Evolutionary conservation across 306 rosid genomes (phyloP), one percentile per base, ranked within the genome.

Genomic region (Alnus rubra): DNA sequence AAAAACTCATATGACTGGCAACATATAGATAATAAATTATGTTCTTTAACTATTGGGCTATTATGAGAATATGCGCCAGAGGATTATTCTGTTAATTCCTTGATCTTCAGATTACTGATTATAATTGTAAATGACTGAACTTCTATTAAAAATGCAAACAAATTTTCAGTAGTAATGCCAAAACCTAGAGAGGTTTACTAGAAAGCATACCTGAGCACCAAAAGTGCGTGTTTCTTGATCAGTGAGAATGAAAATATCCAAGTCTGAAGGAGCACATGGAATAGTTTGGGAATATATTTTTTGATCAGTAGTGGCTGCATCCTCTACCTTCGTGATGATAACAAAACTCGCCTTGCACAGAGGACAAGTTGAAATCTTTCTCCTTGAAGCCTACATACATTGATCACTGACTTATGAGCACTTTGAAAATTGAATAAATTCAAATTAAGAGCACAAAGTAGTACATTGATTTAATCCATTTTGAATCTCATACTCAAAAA

Each of bases 211-310:
- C 97, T 87, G 97, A 71, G 86, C 80, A 78, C 70, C 68, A 83
- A 83, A 60, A 78, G 73, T 58, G 30, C 68, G 80, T 42, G 73
- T 76, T 74, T 79, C 89, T 55, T 69, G 83, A 77, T 82, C 84
- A 58, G 53, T 8, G 73, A 76, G 85, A 64, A 86, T n/a, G 71
- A 81, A 76, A 72, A 88, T 56, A 76, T 86, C 90, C 75, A 84
- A 78, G 70, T 71, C 74, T 56, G 89, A 77, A 80, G 84, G 10
- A 54, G 85, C 90, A 82, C 82, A 84, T 71, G 98, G 97, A 82
- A 95, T 85, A 80, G 98, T 88, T 80, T 95, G 97, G 49, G 98
- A 92, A 77, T 89, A 92, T 82, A 90, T 76, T 78, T 92, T 95
- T 85, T 95, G 97, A 88, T 90, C 94, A 44, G 65, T 70, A 16